Conservation (phyloP, 305 asterid genomes). For the Solanum hybrid region DNA sequence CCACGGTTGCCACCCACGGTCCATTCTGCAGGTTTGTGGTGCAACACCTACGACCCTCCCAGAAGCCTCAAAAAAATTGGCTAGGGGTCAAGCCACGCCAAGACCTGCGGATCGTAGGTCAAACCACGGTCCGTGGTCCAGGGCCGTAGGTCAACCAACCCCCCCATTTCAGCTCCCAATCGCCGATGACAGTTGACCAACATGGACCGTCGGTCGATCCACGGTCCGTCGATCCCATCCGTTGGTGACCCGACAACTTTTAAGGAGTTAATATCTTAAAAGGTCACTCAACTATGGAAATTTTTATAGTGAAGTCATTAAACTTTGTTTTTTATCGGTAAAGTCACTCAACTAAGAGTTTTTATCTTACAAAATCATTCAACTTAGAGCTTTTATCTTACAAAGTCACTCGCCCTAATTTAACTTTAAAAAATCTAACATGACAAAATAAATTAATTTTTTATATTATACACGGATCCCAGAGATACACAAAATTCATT, state of each 20-base stretch:
- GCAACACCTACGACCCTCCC: background rate
- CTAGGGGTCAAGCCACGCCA: background rate
- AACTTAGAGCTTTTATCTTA: no score
- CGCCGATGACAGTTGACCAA: background rate
- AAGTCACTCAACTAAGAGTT: no score
- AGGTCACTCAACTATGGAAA: no score
- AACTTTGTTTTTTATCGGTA: no score
- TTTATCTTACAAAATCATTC: no score
- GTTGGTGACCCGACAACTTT: background rate
- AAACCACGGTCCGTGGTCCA: background rate
- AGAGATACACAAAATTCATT: no score
- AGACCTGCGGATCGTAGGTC: background rate
- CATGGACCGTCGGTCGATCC: background rate
- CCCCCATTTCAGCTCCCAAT: background rate
- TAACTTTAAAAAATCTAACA: no score
- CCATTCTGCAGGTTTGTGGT: background rate
- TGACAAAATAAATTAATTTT: no score
- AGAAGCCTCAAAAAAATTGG: background rate
- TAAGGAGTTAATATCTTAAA: background rate
- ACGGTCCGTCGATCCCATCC: background rate
- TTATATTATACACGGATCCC: no score
- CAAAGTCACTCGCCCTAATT: no score
- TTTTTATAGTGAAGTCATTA: no score
- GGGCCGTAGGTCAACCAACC: background rate
- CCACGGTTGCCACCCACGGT: no score